Percentiles rank a stretch among this genome's conserved stretches.
These are phyloP conservation scores for Colletotrichum sp. DNA, from an alignment of 2,329 filamentous ascomycete genomes.

Conservation along the genomic window DNA sequence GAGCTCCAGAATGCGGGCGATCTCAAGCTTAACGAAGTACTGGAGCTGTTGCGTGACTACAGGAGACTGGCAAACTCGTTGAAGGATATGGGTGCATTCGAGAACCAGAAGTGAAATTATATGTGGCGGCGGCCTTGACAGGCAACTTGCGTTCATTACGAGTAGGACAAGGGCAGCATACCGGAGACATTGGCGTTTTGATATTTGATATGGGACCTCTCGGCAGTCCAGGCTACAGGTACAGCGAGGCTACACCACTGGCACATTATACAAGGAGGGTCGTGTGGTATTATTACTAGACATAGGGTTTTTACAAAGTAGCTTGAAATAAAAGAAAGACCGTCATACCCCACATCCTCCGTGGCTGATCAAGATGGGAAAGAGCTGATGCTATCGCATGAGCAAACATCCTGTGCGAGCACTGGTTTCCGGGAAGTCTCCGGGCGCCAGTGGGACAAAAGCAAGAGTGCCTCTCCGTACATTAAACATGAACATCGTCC, in stretches of 20 bases:
- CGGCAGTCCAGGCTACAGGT: not conserved
- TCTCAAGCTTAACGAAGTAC: slow-evolving; percentile 74
- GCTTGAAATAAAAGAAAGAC: not conserved
- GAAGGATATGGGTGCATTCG: slow-evolving; percentile 66
- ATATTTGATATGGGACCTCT: not conserved
- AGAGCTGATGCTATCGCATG: not conserved
- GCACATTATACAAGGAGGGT: not conserved
- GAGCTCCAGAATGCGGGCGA: slow-evolving; percentile 74
- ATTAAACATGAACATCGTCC: not conserved
- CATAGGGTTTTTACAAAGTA: not conserved
- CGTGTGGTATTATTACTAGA: not conserved
- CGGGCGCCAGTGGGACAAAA: not conserved
- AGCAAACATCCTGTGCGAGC: not conserved
- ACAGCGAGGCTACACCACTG: not conserved
- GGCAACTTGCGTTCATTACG: not conserved
- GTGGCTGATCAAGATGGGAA: not conserved
- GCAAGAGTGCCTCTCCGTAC: not conserved
- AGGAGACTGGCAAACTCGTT: slow-evolving; percentile 71
- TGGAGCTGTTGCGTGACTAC: slow-evolving; percentile 76
- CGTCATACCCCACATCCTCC: not conserved
- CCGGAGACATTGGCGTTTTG: slow-evolving; percentile 14
- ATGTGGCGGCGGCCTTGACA: not conserved
- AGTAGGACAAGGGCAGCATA: slow-evolving; percentile 1
- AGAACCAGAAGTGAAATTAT: slow-evolving; percentile 38
- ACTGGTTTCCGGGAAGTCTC: not conserved